phyloP scores from a whole-genome alignment of 2,329 filamentous ascomycete genomes.

The Apiospora koreana region DNA sequence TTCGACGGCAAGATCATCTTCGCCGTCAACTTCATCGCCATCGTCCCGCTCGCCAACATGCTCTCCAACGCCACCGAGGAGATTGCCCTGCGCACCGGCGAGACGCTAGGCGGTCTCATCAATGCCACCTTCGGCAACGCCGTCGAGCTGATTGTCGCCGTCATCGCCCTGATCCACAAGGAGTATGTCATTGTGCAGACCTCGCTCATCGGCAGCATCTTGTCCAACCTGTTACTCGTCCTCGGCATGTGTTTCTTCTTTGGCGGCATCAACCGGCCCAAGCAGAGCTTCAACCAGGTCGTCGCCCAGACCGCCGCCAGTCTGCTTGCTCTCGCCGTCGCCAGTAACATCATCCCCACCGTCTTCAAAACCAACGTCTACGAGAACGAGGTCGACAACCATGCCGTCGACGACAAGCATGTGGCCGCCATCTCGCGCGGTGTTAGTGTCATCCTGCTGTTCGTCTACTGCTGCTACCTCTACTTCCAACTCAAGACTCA shows the following conservation, averaged over 20 bases:
- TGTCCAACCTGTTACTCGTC: slow-evolving; percentile 87
- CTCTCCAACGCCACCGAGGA: slow-evolving; percentile 90
- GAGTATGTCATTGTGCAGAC: slow-evolving; percentile 89
- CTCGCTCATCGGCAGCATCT: slow-evolving; percentile 85
- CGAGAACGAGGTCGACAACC: slow-evolving; percentile 49
- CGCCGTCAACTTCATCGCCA: slow-evolving; percentile 90
- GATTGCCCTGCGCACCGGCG: slow-evolving; percentile 77
- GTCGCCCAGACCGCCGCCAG: slow-evolving; percentile 89
- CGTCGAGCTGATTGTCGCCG: slow-evolving; percentile 84
- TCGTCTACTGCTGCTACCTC: slow-evolving; percentile 83
- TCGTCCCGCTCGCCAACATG: slow-evolving; percentile 85
- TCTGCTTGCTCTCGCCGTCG: slow-evolving; percentile 76
- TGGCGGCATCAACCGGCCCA: slow-evolving; percentile 73
- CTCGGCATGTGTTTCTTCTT: slow-evolving; percentile 93
- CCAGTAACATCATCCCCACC: slow-evolving; percentile 84
- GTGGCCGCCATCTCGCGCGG: slow-evolving; percentile 70
- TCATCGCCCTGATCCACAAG: slow-evolving; percentile 74
- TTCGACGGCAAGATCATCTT: slow-evolving; percentile 56
- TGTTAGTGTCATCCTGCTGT: slow-evolving; percentile 75
- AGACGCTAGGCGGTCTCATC: slow-evolving; percentile 83
- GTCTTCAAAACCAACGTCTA: slow-evolving; percentile 67
- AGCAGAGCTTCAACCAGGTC: slow-evolving; percentile 90
- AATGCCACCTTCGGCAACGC: slow-evolving; percentile 93
- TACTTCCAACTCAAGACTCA: slow-evolving; percentile 92
- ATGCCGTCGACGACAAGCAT: slow-evolving; percentile 38